These are phyloP conservation scores for Colletotrichum ledebouriae DNA, from an alignment of 2,329 filamentous ascomycete species.

Conservation along the genomic window DNA sequence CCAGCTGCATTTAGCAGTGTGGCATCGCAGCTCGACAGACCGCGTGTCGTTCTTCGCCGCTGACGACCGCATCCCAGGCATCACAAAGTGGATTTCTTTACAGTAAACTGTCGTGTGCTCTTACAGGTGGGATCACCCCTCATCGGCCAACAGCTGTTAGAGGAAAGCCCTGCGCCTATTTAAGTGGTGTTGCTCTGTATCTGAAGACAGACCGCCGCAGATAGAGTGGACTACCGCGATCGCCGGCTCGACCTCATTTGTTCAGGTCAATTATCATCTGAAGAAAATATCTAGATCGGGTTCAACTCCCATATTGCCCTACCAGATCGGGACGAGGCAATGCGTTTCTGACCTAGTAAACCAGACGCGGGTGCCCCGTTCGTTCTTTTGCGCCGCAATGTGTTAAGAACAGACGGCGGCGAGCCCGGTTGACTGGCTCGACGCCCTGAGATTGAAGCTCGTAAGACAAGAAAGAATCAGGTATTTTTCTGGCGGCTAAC, in stretches of 20 bases:
- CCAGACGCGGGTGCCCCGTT: background rate
- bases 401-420: constrained; percentile 25
- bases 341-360: constrained; percentile 16
- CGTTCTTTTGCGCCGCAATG: background rate
- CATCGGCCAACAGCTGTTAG: constrained; percentile 28
- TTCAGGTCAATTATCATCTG: constrained; percentile 8
- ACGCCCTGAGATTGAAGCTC: background rate
- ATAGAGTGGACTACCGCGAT: constrained; percentile 5
- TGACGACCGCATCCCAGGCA: constrained; percentile 21
- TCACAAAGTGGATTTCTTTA: constrained; percentile 2
- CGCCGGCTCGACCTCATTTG: constrained; percentile 12
- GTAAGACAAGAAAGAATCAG: constrained; percentile 12
- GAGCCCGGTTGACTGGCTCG: constrained; percentile 7
- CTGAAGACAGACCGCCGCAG: constrained; percentile 22
- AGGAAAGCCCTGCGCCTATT: constrained; percentile 16
- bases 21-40: constrained; percentile 2
- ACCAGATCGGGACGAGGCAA: constrained; percentile 21
- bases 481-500: constrained; percentile 24
- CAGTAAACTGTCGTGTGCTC: background rate
- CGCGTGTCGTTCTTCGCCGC: background rate
- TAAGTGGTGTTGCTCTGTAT: constrained; percentile 1
- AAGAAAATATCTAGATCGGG: constrained; percentile 23
- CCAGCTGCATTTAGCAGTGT: background rate
- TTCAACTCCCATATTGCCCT: constrained; percentile 23
- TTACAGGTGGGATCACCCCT: constrained; percentile 21